Conservation (phyloP, 2,329 filamentous ascomycete genomes). For the Pseudogymnoascus sp. region DNA sequence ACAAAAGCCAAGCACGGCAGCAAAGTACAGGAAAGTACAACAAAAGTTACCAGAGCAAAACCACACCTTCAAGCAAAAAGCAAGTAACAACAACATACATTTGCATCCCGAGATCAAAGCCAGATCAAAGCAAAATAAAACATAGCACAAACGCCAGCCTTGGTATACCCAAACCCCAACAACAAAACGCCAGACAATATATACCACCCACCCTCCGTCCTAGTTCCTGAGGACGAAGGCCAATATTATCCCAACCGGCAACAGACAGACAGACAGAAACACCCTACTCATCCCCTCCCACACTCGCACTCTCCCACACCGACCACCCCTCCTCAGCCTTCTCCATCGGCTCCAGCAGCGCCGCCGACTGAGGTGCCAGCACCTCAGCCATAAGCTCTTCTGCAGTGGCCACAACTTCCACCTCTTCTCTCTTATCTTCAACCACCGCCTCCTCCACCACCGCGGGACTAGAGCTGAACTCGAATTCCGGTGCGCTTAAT, state of each 20-base stretch:
- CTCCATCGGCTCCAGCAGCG: conserved; percentile 46
- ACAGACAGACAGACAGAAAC: not conserved
- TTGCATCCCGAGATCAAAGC: not conserved
- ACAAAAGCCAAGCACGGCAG: not conserved
- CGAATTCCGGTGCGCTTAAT: conserved; percentile 5
- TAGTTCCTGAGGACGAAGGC: not conserved
- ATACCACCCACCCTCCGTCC: not conserved
- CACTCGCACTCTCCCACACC: conserved; percentile 62
- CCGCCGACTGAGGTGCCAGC: conserved; percentile 35
- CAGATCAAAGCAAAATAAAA: not conserved
- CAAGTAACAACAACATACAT: not conserved
- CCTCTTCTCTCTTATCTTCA: conserved; percentile 20
- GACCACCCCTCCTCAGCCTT: conserved; percentile 54
- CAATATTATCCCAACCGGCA: not conserved
- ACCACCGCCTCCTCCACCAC: conserved; percentile 16
- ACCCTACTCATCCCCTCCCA: conserved; percentile 41
- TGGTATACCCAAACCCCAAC: conserved; percentile 3
- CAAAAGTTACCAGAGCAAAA: not conserved
- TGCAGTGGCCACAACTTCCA: conserved; percentile 26
- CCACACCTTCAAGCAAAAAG: not conserved
- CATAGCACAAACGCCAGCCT: not conserved
- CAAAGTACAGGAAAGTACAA: not conserved
- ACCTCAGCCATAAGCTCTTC: conserved; percentile 33
- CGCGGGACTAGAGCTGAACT: not conserved
- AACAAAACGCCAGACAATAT: conserved; percentile 1